These are phyloP conservation scores for Lentinula novae-zelandiae DNA, from an alignment of 1,284 basidiomycete genomes.

Conservation along the genomic window DNA sequence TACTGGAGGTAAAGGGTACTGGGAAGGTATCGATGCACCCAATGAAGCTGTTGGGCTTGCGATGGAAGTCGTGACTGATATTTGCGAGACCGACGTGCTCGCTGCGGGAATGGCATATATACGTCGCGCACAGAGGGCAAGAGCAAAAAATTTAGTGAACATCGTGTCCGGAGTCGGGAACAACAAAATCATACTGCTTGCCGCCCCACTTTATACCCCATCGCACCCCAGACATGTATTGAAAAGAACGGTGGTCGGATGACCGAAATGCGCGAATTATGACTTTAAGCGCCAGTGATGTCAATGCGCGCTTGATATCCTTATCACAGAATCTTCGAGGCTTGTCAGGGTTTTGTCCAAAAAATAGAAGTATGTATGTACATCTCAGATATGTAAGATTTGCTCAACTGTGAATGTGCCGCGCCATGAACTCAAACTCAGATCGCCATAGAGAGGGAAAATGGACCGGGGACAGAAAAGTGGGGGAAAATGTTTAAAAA, in stretches of 20 bases:
- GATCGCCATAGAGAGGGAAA: no score
- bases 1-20: constrained; percentile 62
- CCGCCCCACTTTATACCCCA: background rate
- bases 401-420: no score
- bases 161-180: background rate
- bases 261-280: background rate
- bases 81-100: constrained; percentile 24
- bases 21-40: constrained; percentile 57
- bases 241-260: background rate
- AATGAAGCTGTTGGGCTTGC: constrained; percentile 55
- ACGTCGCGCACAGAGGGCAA: background rate
- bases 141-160: background rate
- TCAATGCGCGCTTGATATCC: background rate
- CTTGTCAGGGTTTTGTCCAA: background rate
- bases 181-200: background rate
- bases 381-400: no score
- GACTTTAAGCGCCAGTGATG: background rate
- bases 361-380: no score
- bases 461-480: no score
- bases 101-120: constrained; percentile 5
- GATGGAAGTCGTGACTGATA: constrained; percentile 55
- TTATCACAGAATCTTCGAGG: background rate
- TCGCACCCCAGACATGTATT: background rate
- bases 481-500: no score
- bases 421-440: no score